These are phyloP conservation scores for Agrocybe pediades DNA, from an alignment of 768 basidiomycete species.

Conservation along the genomic window DNA sequence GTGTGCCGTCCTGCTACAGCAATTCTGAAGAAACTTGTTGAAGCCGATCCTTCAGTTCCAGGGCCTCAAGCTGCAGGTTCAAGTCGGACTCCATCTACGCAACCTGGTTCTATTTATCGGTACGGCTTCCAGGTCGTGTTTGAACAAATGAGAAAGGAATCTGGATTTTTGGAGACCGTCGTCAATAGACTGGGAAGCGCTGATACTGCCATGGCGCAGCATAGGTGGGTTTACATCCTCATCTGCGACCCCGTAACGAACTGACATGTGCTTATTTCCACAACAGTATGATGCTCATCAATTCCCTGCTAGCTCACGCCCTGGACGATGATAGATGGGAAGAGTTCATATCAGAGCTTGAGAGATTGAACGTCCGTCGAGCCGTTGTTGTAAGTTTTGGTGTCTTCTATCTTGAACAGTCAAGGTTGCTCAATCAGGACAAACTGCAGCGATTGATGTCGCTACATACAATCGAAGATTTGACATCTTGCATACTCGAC, in stretches of 20 bases:
- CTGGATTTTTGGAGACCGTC: constrained; percentile 76
- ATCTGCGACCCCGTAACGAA: constrained; percentile 1
- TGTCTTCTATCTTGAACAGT: not conserved
- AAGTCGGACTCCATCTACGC: constrained; percentile 49
- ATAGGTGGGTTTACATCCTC: constrained; percentile 53
- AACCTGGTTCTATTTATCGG: constrained; percentile 73
- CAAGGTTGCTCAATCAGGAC: constrained; percentile 2
- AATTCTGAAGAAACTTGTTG: constrained; percentile 87
- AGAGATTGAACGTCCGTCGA: constrained; percentile 75
- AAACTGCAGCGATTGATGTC: constrained; percentile 74
- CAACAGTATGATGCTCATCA: constrained; percentile 84
- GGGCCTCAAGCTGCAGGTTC: constrained; percentile 60
- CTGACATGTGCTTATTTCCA: constrained; percentile 11
- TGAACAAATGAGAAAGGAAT: constrained; percentile 77
- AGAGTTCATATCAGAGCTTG: constrained; percentile 74
- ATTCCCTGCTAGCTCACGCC: constrained; percentile 81
- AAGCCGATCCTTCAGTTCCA: constrained; percentile 78
- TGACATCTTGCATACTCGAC: constrained; percentile 82
- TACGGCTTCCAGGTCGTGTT: constrained; percentile 87
- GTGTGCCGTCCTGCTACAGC: constrained; percentile 90
- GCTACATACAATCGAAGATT: constrained; percentile 76
- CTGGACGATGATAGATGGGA: constrained; percentile 72
- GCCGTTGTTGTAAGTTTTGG: constrained; percentile 72
- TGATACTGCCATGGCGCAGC: constrained; percentile 82
- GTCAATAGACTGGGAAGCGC: constrained; percentile 77